A percentile compares a stretch with the other conserved stretches of the same genome.
Conservation (phyloP, 176 grass and related monocot species). For the Puccinellia tenuiflora region DNA sequence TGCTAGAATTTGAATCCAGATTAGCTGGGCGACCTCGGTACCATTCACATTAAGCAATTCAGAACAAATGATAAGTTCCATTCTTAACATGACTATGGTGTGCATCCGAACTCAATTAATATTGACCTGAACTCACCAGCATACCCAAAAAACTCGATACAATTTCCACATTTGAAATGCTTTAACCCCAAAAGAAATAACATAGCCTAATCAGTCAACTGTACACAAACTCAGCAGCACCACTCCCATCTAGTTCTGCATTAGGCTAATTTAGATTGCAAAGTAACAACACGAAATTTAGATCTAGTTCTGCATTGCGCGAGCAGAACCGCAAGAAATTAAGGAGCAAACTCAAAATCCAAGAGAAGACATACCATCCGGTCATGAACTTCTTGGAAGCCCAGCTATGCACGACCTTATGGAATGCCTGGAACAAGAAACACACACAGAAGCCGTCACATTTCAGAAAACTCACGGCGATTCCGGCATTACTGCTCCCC, state of each 20-base stretch:
- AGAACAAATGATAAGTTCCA: not conserved
- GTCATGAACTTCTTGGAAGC: conserved; percentile 92
- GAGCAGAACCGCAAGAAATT: not conserved
- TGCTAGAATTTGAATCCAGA: not conserved
- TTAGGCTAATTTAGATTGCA: not conserved
- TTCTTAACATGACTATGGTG: not conserved
- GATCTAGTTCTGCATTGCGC: not conserved
- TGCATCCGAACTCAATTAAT: not conserved
- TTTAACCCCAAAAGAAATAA: not conserved
- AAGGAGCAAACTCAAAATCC: not conserved
- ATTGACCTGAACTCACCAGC: not conserved
- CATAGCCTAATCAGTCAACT: conserved; percentile 3
- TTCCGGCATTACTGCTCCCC: not conserved
- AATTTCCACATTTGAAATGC: not conserved
- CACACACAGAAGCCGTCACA: not conserved
- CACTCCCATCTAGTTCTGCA: not conserved
- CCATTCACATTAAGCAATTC: not conserved
- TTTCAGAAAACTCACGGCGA: conserved; percentile 9
- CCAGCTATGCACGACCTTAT: conserved; percentile 72
- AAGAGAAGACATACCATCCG: conserved; percentile 45
- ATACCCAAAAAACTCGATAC: not conserved
- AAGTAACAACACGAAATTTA: not conserved
- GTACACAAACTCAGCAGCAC: not conserved
- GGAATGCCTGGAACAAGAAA: conserved; percentile 51
- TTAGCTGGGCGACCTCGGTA: not conserved